Conservation (phyloP, 2,329 filamentous ascomycete genomes). For the Botryotinia convoluta region DNA sequence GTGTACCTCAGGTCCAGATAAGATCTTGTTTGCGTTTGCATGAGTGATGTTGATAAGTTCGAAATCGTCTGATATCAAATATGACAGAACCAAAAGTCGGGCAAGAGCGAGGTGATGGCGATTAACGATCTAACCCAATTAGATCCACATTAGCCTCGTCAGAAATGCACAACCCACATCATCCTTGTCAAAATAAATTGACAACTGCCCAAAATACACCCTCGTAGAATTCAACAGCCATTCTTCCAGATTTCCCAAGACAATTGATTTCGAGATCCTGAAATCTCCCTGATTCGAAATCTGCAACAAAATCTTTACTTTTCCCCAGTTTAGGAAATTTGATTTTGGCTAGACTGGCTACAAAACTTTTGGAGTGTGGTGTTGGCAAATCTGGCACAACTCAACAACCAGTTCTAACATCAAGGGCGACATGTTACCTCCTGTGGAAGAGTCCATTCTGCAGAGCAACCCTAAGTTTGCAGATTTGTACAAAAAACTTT, state of each 20-base stretch:
- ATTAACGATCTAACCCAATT: background rate
- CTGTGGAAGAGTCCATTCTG: constrained; percentile 54
- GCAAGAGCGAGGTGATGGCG: background rate
- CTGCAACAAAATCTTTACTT: background rate
- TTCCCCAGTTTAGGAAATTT: background rate
- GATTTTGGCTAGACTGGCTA: background rate
- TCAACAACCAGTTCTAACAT: background rate
- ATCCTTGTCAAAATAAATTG: background rate
- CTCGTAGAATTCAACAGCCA: background rate
- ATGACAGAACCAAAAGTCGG: background rate
- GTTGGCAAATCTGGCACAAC: constrained; percentile 5
- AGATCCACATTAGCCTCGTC: background rate
- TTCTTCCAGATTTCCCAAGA: background rate
- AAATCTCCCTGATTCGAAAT: background rate
- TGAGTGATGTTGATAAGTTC: background rate
- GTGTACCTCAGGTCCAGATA: background rate
- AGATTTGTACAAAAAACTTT: constrained; percentile 55
- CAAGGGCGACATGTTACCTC: constrained; percentile 51
- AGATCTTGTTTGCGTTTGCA: background rate
- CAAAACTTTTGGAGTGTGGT: background rate
- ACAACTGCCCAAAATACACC: background rate
- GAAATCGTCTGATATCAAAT: background rate
- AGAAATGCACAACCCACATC: background rate
- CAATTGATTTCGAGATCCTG: background rate
- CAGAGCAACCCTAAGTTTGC: constrained; percentile 59